Conservation (phyloP, 2,329 filamentous ascomycete genomes). For the Fusarium palustre region DNA sequence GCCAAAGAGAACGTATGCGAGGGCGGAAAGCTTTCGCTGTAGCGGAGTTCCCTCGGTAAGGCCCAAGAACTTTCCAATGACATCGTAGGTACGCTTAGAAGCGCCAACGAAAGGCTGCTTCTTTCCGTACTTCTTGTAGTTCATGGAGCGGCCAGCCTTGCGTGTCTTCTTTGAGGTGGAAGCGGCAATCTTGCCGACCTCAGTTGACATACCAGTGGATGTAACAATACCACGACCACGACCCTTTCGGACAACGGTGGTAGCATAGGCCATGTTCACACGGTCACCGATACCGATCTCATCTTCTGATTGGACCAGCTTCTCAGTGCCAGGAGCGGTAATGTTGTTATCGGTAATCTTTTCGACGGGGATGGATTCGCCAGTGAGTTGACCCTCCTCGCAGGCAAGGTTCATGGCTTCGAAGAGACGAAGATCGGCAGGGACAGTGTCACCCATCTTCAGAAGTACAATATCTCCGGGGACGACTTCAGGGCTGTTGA, state of each 20-base stretch:
- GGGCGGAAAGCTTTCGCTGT: constrained; percentile 80
- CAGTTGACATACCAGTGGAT: constrained; percentile 77
- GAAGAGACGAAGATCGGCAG: constrained; percentile 76
- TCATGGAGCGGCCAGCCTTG: constrained; percentile 67
- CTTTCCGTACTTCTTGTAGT: constrained; percentile 65
- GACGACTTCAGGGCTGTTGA: constrained; percentile 69
- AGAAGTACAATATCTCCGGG: constrained; percentile 77
- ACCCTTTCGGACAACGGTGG: constrained; percentile 78
- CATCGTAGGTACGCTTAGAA: constrained; percentile 60
- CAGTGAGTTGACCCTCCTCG: constrained; percentile 82
- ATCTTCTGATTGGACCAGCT: constrained; percentile 55
- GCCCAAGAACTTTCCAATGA: constrained; percentile 69
- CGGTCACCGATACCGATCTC: constrained; percentile 77
- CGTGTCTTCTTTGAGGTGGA: constrained; percentile 64
- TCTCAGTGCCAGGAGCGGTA: constrained; percentile 59
- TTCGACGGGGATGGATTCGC: constrained; percentile 78
- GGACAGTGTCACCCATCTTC: constrained; percentile 79
- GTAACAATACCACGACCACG: constrained; percentile 79
- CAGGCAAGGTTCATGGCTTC: constrained; percentile 83
- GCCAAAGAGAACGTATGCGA: constrained; percentile 81
- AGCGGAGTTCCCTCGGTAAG: constrained; percentile 78
- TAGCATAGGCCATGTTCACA: constrained; percentile 80
- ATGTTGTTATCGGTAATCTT: constrained; percentile 69
- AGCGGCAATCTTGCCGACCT: constrained; percentile 76
- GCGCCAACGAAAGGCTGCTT: constrained; percentile 61